Percentiles rank a stretch among this genome's conserved stretches.
These are phyloP conservation scores for Phascolomyces articulosus DNA, from an alignment of 371 early-diverging fungal species.

Conservation along the genomic window DNA sequence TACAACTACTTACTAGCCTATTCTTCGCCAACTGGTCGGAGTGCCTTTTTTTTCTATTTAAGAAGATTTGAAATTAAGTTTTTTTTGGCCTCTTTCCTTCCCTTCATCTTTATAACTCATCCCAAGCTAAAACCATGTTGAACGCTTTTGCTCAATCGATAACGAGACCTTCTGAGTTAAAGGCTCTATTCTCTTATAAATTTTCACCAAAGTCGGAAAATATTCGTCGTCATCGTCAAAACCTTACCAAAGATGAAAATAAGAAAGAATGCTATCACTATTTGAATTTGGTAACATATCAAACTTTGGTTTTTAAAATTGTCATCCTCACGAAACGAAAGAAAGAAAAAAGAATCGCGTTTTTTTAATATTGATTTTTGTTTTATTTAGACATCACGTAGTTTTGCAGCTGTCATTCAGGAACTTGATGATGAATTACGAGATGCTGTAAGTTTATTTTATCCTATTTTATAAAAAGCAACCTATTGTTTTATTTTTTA, in stretches of 20 bases:
- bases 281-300: conserved; percentile 68
- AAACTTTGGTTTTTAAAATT: no score
- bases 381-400: conserved; percentile 78
- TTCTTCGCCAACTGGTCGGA: no score
- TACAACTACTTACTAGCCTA: no score
- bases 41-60: no score
- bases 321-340: neutral
- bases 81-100: neutral
- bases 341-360: neutral
- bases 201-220: conserved; percentile 62
- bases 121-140: conserved; percentile 33
- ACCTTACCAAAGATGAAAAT: conserved; percentile 53
- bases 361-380: neutral
- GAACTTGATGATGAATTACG: conserved; percentile 88
- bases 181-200: conserved; percentile 79
- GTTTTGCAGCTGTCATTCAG: conserved; percentile 95
- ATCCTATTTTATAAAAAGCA: no score
- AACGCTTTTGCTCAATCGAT: conserved; percentile 64
- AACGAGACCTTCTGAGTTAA: conserved; percentile 85
- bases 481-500: no score
- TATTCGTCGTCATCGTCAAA: conserved; percentile 49
- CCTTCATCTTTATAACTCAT: neutral
- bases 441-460: conserved; percentile 65
- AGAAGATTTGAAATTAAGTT: neutral
- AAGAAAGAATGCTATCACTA: conserved; percentile 86